A percentile compares a stretch with the other conserved stretches of the same genome.
These are phyloP conservation scores for Anthracocystis panici-leucophaei DNA, from an alignment of 1,284 basidiomycete species.

Conservation along the genomic window DNA sequence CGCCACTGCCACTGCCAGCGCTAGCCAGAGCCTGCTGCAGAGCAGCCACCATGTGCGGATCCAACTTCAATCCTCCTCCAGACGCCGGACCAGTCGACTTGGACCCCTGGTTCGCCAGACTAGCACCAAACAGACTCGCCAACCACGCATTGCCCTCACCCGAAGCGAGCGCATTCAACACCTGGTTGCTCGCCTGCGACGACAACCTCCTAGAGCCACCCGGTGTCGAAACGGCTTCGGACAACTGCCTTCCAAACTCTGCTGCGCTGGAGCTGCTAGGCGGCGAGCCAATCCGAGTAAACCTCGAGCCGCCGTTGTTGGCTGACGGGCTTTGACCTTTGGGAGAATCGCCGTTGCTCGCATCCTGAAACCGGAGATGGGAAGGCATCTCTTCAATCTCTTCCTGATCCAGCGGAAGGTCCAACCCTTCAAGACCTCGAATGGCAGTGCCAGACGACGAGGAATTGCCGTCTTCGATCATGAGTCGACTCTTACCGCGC, in stretches of 20 bases:
- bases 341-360: conserved; percentile 41
- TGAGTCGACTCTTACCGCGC: conserved; percentile 42
- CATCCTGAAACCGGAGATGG: conserved; percentile 48
- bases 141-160: conserved; percentile 61
- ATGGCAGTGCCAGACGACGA: conserved; percentile 3
- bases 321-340: conserved; percentile 19
- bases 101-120: conserved; percentile 39
- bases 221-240: conserved; percentile 49
- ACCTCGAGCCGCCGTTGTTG: conserved; percentile 34
- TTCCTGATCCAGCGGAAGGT: conserved; percentile 42
- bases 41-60: conserved; percentile 58
- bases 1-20: conserved; percentile 23
- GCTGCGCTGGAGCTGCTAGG: conserved; percentile 18
- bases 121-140: conserved; percentile 56
- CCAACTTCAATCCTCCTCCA: conserved; percentile 56
- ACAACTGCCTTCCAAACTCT: conserved; percentile 34
- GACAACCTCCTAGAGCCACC: conserved; percentile 49
- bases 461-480: conserved; percentile 48
- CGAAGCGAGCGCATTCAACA: conserved; percentile 57
- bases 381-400: conserved; percentile 56
- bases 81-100: conserved; percentile 35
- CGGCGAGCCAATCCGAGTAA: conserved; percentile 46
- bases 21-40: conserved; percentile 54
- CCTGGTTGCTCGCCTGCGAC: conserved; percentile 54
- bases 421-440: conserved; percentile 32